These are phyloP conservation scores for Cercis canadensis DNA, from an alignment of 306 rosid genomes.

Conservation along the genomic window DNA sequence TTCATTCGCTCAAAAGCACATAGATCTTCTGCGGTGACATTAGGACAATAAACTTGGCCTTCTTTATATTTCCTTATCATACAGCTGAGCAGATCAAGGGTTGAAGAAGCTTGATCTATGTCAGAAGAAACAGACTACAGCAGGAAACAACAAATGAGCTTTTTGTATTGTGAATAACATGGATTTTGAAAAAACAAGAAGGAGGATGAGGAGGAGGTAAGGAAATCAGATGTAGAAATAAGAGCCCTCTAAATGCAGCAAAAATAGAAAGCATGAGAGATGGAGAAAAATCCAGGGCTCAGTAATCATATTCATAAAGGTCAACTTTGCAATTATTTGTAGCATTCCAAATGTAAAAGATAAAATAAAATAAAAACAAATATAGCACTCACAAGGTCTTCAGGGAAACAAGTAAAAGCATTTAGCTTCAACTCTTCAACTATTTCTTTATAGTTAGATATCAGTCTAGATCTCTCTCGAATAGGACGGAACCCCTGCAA, in stretches of 20 bases:
- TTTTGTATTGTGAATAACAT: neutral
- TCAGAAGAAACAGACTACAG: slow-evolving; percentile 67
- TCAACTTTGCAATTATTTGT: neutral
- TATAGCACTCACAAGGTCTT: slow-evolving; percentile 56
- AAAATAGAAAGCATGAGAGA: neutral
- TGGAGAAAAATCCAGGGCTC: slow-evolving; percentile 1
- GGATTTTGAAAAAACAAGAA: neutral
- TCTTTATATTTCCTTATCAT: slow-evolving; percentile 54
- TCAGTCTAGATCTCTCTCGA: slow-evolving; percentile 77
- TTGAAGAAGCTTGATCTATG: slow-evolving; percentile 68
- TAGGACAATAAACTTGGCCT: slow-evolving; percentile 38
- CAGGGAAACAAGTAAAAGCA: slow-evolving; percentile 48
- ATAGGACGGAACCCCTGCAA: slow-evolving; percentile 82
- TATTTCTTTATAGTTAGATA: slow-evolving; percentile 51
- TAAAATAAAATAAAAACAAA: neutral
- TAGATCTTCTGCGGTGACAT: slow-evolving; percentile 50
- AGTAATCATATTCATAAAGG: neutral
- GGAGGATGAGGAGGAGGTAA: neutral
- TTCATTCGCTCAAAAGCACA: slow-evolving; percentile 50
- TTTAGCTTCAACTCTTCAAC: slow-evolving; percentile 58
- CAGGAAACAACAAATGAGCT: slow-evolving; percentile 37
- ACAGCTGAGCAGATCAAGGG: slow-evolving; percentile 53
- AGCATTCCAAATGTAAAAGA: slow-evolving; percentile 11
- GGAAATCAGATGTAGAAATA: neutral
- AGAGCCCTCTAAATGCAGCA: neutral